Evolutionary conservation across 78 protist species (phyloP).

Genomic region (Neovahlkampfia damariscottae): DNA sequence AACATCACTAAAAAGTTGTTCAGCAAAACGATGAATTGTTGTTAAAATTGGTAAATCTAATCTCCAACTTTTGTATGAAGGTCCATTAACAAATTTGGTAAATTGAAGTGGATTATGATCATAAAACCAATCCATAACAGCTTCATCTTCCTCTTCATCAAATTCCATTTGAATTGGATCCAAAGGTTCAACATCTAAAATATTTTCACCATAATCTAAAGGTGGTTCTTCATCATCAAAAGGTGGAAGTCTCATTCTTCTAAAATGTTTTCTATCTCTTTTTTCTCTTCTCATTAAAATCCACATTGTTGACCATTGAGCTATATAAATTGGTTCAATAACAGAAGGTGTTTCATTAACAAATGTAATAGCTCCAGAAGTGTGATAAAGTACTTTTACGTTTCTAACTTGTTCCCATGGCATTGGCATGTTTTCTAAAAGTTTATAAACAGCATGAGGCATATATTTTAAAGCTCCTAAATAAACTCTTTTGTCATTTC

Average conservation of each 20-base stretch:
- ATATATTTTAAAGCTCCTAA: conserved; percentile 96
- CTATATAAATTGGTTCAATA: conserved; percentile 91
- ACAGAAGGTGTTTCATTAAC: conserved; percentile 96
- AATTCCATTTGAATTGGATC: conserved; percentile 90
- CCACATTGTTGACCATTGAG: conserved; percentile 99
- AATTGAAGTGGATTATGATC: conserved; percentile 71
- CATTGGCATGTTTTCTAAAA: conserved; percentile 99
- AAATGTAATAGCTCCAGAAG: conserved; percentile 98
- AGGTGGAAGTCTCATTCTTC: conserved; percentile 93
- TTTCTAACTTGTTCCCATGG: conserved; percentile 80
- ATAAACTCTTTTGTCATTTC: conserved; percentile 93
- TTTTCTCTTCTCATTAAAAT: conserved; percentile 97
- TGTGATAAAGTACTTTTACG: conserved; percentile 90
- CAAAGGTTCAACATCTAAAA: conserved; percentile 89
- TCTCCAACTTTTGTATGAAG: conserved; percentile 77
- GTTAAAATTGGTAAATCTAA: conserved; percentile 79
- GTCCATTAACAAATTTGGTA: conserved; percentile 73
- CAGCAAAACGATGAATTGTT: conserved; percentile 80
- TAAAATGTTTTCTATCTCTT: conserved; percentile 87
- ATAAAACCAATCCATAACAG: conserved; percentile 93
- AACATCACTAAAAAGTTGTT: conserved; percentile 79
- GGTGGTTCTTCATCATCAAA: conserved; percentile 99
- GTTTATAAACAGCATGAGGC: conserved; percentile 96
- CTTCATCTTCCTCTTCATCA: conserved; percentile 86
- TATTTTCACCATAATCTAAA: conserved; percentile 94